phyloP scores from a whole-genome alignment of 2,329 filamentous ascomycete genomes.

The Aspergillus sp. region DNA sequence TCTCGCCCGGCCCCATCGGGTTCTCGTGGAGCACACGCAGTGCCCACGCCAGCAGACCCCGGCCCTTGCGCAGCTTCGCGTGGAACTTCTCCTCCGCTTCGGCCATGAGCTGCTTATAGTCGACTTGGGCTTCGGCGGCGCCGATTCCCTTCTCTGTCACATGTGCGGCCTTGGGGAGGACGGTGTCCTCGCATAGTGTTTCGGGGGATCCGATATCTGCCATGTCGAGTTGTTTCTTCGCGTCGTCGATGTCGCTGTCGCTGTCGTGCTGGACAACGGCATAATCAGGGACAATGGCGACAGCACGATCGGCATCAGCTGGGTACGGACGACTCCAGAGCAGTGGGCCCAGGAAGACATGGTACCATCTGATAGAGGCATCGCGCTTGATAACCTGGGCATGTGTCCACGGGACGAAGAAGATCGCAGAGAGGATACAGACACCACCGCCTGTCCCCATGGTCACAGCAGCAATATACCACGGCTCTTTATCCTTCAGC shows the following conservation, averaged over 20 bases:
- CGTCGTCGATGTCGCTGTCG: neutral
- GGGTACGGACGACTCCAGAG: slow-evolving; percentile 61
- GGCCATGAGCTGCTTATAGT: slow-evolving; percentile 63
- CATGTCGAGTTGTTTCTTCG: too few species aligned
- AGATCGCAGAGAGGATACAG: slow-evolving; percentile 59
- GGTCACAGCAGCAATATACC: slow-evolving; percentile 70
- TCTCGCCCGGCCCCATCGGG: slow-evolving; percentile 68
- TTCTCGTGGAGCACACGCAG: slow-evolving; percentile 76
- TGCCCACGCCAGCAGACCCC: slow-evolving; percentile 76
- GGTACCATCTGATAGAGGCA: slow-evolving; percentile 62
- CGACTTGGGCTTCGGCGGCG: slow-evolving; percentile 51
- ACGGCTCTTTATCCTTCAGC: slow-evolving; percentile 59
- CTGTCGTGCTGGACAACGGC: slow-evolving; percentile 66
- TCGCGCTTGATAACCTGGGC: slow-evolving; percentile 69
- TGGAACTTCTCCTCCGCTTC: slow-evolving; percentile 60
- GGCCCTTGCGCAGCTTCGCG: slow-evolving; percentile 61
- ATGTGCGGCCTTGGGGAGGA: slow-evolving; percentile 23
- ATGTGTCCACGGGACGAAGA: slow-evolving; percentile 73
- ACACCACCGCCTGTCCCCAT: slow-evolving; percentile 64
- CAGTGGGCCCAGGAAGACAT: slow-evolving; percentile 62
- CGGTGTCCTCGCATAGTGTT: slow-evolving; percentile 40
- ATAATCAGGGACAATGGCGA: slow-evolving; percentile 70
- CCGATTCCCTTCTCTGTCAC: neutral
- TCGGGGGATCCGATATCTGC: slow-evolving; percentile 4
- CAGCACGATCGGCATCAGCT: slow-evolving; percentile 47